Evolutionary conservation across 208 protist species (phyloP).

Genomic region (Crithidia fasciculata): DNA sequence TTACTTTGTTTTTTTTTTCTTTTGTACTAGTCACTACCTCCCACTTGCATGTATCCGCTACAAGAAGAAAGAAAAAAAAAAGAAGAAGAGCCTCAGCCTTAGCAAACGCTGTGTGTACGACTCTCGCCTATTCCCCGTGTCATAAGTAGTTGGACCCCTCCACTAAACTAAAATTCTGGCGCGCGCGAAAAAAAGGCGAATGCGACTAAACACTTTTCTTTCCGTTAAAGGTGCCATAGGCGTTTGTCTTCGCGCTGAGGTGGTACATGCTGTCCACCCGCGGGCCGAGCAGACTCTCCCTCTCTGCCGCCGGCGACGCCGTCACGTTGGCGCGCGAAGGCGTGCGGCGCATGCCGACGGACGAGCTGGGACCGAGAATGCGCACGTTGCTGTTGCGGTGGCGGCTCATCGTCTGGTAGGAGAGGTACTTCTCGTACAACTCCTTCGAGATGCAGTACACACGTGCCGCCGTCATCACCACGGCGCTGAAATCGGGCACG

Average conservation of each 20-base stretch:
- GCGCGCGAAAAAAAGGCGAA: conserved; percentile 14
- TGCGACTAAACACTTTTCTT: conserved; percentile 6
- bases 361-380: conserved; percentile 15
- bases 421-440: conserved; percentile 68
- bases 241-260: not conserved
- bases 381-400: conserved; percentile 28
- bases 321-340: conserved; percentile 8
- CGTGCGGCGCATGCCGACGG: conserved; percentile 15
- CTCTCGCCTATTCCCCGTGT: too few species aligned
- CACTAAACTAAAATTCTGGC: not conserved
- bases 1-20: too few species aligned
- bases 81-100: not conserved
- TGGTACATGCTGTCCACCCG: not conserved
- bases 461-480: conserved; percentile 69
- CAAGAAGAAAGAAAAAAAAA: conserved; percentile 17
- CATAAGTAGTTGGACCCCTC: too few species aligned
- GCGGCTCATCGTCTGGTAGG: conserved; percentile 34
- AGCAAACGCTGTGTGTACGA: too few species aligned
- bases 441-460: conserved; percentile 65
- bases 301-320: not conserved
- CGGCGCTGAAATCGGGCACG: conserved; percentile 77
- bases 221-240: conserved; percentile 34
- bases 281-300: conserved; percentile 3
- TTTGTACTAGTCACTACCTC: too few species aligned
- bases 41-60: not conserved